phyloP scores from a whole-genome alignment of 768 basidiomycete species.

The Boletus vinaceobasis region DNA sequence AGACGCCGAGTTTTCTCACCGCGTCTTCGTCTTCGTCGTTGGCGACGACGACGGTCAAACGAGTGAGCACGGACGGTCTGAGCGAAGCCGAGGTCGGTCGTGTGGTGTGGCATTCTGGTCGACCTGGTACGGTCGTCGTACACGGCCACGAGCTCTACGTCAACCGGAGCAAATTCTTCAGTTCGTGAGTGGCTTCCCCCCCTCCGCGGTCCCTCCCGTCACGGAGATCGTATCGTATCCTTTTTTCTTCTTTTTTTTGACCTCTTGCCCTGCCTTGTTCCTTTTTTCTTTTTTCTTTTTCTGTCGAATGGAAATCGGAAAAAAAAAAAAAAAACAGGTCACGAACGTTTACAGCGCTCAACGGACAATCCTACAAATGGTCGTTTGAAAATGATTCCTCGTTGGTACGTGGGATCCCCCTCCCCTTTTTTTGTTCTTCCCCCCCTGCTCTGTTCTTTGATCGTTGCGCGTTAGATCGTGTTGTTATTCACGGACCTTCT shows the following conservation, averaged over 20 bases:
- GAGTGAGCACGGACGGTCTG: conserved; percentile 23
- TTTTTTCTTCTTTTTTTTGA: background rate
- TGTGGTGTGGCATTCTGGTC: conserved; percentile 30
- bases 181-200: conserved; percentile 25
- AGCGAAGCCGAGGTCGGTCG: conserved; percentile 27
- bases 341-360: conserved; percentile 33
- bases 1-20: conserved; percentile 20
- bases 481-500: no score
- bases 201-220: background rate
- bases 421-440: background rate
- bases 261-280: background rate
- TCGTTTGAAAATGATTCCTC: conserved; percentile 32
- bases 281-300: background rate
- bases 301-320: background rate
- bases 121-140: conserved; percentile 25
- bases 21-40: conserved; percentile 7
- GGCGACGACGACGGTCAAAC: conserved; percentile 23
- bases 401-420: conserved; percentile 19
- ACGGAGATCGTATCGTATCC: background rate
- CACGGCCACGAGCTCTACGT: conserved; percentile 28
- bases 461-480: background rate
- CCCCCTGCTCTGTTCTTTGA: background rate
- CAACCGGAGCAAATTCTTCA: conserved; percentile 25
- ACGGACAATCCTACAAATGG: conserved; percentile 35
- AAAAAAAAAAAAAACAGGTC: no score